Conservation (phyloP, 78 protist species). For the Paulinella micropora region DNA sequence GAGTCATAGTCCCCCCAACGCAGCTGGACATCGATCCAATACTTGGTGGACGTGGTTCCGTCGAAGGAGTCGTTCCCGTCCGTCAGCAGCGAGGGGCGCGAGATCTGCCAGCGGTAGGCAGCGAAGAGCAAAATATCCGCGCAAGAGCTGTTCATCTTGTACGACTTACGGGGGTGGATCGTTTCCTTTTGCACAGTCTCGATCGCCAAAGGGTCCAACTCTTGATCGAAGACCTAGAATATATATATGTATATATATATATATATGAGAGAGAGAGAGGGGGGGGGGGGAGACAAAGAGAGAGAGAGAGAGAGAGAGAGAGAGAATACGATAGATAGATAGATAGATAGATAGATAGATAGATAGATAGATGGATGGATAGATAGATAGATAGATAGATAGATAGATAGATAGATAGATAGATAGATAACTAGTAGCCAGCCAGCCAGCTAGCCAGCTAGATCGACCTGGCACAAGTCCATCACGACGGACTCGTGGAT, state of each 20-base stretch:
- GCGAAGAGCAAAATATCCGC: slow-evolving; percentile 95
- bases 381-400: too few species aligned
- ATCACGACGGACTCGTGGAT: slow-evolving; percentile 91
- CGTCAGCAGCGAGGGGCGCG: slow-evolving; percentile 86
- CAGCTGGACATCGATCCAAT: slow-evolving; percentile 98
- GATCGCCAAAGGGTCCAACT: slow-evolving; percentile 87
- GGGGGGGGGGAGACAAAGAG: background rate
- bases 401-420: too few species aligned
- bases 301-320: background rate
- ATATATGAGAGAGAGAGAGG: too few species aligned
- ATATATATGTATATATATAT: background rate
- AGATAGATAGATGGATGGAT: too few species aligned
- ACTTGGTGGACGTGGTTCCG: slow-evolving; percentile 62
- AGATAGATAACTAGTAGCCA: too few species aligned
- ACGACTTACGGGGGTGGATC: slow-evolving; percentile 98
- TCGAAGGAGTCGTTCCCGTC: slow-evolving; percentile 78
- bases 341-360: too few species aligned
- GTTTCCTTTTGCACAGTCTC: slow-evolving; percentile 96
- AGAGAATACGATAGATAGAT: too few species aligned
- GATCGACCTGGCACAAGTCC: slow-evolving; percentile 25
- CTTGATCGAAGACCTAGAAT: slow-evolving; percentile 89
- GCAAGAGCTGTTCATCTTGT: slow-evolving; percentile 95
- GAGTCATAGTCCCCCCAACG: slow-evolving; percentile 94
- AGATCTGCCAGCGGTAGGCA: slow-evolving; percentile 90
- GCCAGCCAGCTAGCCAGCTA: too few species aligned